Base-by-base conservation (phyloP, 345 rosid genomes). In the Heritiera littoralis region DNA sequence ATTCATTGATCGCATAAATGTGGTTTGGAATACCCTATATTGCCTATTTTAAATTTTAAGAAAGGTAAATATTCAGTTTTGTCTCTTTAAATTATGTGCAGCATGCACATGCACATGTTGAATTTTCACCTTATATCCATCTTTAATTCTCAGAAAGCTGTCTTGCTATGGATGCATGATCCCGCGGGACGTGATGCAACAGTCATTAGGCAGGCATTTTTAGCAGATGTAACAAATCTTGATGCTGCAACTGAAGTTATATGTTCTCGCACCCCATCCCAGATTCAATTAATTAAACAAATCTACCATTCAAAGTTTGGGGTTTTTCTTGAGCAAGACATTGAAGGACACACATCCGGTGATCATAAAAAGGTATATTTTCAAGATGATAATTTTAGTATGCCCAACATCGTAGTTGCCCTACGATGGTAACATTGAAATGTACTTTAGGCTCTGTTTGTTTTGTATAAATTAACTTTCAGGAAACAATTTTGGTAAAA, bases 161-260 rank as follows among this genome's bases (percentile, higher is more conserved):
- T 92, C 72, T 80, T 88, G 77, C 88, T 89, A 2, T 92, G 96
- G 96, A 88, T 89, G 89, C 85, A 84, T 67, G 91, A 90, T 74
- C 93, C 85, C 43, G 89, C 94, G 12, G 89, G 80, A 38, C 89
- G 94, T 66, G 96, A 90, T 87, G 92, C 93, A n/a, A 69, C 74
- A 8, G 83, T 85, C 52, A 63, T 87, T 59, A 87, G 80, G 85
- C 76, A 87, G 77, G 85, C 87, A 18, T 76, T 89, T 9, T 60
- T 18, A 2, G 8, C 0, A 32, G 38, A 2, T 54, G 10, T 54
- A 54, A 1, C 17, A 4, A 79, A 85, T 76, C 70, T 80, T 59
- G 74, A 72, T 76, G 88, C 86, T 78, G 92, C 84, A 40, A 89
- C 87, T 43, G 96, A 89, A 86, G 87, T 90, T 43, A 87, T 92